Evolutionary conservation across 1,284 basidiomycete genomes (phyloP).

Genomic region (Fomitiporia mediterranea): DNA sequence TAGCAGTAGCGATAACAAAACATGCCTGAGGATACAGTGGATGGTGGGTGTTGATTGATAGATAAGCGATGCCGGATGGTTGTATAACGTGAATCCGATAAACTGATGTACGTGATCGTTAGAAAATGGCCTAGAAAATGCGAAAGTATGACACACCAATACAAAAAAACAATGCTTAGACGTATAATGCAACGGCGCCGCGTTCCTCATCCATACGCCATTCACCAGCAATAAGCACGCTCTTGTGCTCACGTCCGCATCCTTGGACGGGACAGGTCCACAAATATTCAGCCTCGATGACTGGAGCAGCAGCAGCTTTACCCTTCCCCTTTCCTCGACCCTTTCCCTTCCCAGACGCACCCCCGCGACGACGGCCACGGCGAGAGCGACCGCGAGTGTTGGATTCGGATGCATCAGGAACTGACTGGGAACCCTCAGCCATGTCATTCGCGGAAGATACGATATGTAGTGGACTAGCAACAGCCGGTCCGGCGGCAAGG

Average conservation of each 20-base stretch:
- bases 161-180: conserved; percentile 25
- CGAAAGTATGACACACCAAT: too few species aligned
- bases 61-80: too few species aligned
- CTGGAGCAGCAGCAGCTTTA: conserved; percentile 13
- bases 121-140: too few species aligned
- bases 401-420: background rate
- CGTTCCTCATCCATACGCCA: conserved; percentile 44
- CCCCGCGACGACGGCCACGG: conserved; percentile 1
- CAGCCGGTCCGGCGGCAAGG: background rate
- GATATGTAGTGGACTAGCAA: background rate
- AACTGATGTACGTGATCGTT: too few species aligned
- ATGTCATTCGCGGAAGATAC: background rate
- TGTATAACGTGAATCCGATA: too few species aligned
- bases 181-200: conserved; percentile 47
- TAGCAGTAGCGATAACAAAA: too few species aligned
- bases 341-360: conserved; percentile 28
- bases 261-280: conserved; percentile 61
- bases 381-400: background rate
- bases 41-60: too few species aligned
- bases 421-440: background rate
- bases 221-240: conserved; percentile 46
- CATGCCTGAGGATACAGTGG: too few species aligned
- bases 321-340: conserved; percentile 36
- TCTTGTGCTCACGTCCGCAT: conserved; percentile 51
- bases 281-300: conserved; percentile 43